Percentiles rank a stretch among this genome's conserved stretches.
phyloP scores from a whole-genome alignment of 352 stramenopile species.

The Peronospora tabacina region DNA sequence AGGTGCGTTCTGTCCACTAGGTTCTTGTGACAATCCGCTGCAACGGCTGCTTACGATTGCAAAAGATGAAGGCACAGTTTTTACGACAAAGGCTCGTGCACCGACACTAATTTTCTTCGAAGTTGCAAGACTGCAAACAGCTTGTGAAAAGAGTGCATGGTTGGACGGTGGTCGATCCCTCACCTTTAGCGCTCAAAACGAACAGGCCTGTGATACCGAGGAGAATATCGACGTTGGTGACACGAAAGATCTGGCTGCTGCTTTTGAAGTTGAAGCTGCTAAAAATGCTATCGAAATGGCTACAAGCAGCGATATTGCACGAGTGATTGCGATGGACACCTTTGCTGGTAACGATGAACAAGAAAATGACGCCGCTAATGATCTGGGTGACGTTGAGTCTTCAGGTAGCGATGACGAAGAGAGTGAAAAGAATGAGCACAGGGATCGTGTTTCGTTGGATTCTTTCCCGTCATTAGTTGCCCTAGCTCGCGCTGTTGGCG shows the following conservation, averaged over 20 bases:
- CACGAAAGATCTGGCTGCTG: conserved; percentile 10
- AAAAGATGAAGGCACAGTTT: conserved; percentile 68
- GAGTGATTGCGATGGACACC: conserved; percentile 51
- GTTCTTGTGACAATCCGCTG: conserved; percentile 55
- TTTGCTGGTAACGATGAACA: conserved; percentile 36
- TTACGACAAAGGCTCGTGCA: conserved; percentile 79
- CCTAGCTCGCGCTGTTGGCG: conserved; percentile 20
- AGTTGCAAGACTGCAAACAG: conserved; percentile 43
- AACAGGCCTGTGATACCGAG: conserved; percentile 18
- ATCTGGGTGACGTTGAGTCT: conserved; percentile 13
- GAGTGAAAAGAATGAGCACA: conserved; percentile 34
- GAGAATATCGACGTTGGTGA: conserved; percentile 17
- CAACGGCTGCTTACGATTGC: conserved; percentile 57
- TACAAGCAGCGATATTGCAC: conserved; percentile 64
- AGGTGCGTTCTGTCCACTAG: conserved; percentile 60
- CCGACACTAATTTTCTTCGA: conserved; percentile 83
- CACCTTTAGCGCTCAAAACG: conserved; percentile 31
- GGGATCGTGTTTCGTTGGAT: conserved; percentile 54
- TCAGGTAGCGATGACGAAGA: conserved; percentile 26
- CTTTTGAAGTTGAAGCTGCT: conserved; percentile 14
- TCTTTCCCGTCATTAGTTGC: conserved; percentile 27
- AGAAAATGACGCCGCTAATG: conserved; percentile 14
- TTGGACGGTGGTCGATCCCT: conserved; percentile 40
- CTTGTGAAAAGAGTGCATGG: conserved; percentile 43
- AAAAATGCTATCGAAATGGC: conserved; percentile 69